Evolutionary conservation across 2,329 filamentous ascomycete genomes (phyloP), one percentile per base, ranked within the genome.

Genomic region (Botrytis elliptica): DNA sequence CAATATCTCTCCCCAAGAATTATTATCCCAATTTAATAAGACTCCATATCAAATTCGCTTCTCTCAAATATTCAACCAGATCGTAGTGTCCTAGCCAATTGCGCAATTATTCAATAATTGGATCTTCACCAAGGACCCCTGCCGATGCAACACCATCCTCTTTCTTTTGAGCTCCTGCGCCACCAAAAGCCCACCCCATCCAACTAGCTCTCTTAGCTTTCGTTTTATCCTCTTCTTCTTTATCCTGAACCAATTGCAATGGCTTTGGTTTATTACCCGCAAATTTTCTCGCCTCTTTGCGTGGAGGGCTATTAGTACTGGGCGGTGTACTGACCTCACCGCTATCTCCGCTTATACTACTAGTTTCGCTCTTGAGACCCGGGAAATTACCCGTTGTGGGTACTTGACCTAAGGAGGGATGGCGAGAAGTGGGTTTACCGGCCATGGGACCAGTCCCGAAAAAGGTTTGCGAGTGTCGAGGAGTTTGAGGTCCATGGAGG

Each of bases 211-310:
- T 84, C 84, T 91, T 91, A 79, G 87, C 87, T 46, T 80, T 82
- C 70, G 85, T 82, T 33, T 82, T 81, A 78, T 86, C 85, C 75
- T 85, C 83, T 64, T 80, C 79, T 72, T 84, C 84, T 70, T 83
- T 84, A 84, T 97, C 93, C 83, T 96, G 93, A 65, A 98, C 94
- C 44, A 99, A 86, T 25, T 95, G 88, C 77, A 99, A 85, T 10
- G 95, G 95, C 52, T 95, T 88, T 74, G 97, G 90, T 83, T 96
- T 96, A 79, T 91, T 91, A 63, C 89, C 89, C 6, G 88, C 88
- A 73, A 88, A 89, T 2, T 87, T 89, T 55, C 86, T 88, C 74
- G 85, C 84, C 81, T 89, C 88, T 79, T 90, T 80, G 65, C 89
- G 85, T 25, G 89, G 89, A 42, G 88, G 88, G 77, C 83, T 90